Conservation (phyloP, 306 rosid species). For the Gillenia trifoliata region DNA sequence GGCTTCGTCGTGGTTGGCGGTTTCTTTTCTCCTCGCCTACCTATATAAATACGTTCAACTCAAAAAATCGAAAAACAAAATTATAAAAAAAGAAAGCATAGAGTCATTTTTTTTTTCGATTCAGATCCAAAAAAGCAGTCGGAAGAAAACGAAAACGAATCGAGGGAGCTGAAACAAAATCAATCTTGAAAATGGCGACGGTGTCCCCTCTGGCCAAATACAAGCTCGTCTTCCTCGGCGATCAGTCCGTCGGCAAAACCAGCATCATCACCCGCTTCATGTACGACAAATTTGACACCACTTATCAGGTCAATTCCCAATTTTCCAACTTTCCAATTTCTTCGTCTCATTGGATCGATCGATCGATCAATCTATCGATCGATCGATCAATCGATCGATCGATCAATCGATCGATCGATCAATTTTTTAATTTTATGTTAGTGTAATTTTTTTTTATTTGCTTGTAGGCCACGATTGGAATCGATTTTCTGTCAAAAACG, state of each 20-base stretch:
- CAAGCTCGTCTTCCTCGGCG: slow-evolving; percentile 87
- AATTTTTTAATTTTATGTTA: background rate
- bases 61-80: slow-evolving; percentile 2
- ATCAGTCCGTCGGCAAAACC: slow-evolving; percentile 91
- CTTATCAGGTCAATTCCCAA: slow-evolving; percentile 58
- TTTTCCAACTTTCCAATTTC: background rate
- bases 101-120: slow-evolving; percentile 15
- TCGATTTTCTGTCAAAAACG: slow-evolving; percentile 92
- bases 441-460: background rate
- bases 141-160: background rate
- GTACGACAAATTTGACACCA: slow-evolving; percentile 94
- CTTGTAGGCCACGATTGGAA: slow-evolving; percentile 94
- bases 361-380: background rate
- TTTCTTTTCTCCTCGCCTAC: slow-evolving; percentile 39
- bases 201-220: slow-evolving; percentile 94
- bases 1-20: slow-evolving; percentile 61
- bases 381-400: no score
- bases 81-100: background rate
- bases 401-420: background rate
- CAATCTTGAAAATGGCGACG: slow-evolving; percentile 54
- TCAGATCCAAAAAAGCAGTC: slow-evolving; percentile 32
- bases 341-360: background rate
- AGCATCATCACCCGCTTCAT: slow-evolving; percentile 96
- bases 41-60: slow-evolving; percentile 27
- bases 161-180: background rate